Percentiles rank a stretch among this genome's conserved stretches.
Conservation (phyloP, 164 flowering plant genomes). For the Sedum album region DNA sequence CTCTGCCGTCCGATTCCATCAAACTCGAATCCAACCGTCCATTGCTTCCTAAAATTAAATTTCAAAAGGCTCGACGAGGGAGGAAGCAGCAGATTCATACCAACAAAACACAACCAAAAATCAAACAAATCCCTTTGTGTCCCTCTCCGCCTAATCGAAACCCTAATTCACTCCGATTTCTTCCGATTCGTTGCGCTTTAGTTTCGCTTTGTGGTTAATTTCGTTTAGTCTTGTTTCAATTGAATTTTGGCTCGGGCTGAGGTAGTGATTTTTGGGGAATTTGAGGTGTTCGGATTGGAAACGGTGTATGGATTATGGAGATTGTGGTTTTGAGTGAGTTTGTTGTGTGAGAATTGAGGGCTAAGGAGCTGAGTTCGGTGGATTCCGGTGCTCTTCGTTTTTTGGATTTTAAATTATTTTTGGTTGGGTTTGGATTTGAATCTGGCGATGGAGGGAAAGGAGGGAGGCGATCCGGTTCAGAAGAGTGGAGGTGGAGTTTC, state of each 20-base stretch:
- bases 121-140: not conserved
- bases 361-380: not conserved
- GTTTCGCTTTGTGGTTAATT: not conserved
- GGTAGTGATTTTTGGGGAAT: not conserved
- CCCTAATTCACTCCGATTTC: not conserved
- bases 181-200: not conserved
- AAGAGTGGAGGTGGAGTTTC: not conserved
- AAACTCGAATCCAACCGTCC: not conserved
- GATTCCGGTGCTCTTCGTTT: not conserved
- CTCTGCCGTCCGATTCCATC: not conserved
- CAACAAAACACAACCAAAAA: not conserved
- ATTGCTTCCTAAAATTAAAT: not conserved
- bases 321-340: not conserved
- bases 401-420: not conserved
- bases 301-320: not conserved
- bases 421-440: not conserved
- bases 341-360: not conserved
- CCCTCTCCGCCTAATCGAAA: not conserved
- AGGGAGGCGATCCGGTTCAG: not conserved
- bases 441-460: slow-evolving; percentile 1
- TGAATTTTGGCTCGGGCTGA: not conserved
- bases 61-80: slow-evolving; percentile 5
- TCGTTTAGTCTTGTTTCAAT: not conserved
- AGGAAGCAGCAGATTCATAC: not conserved
- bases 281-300: not conserved